Base-by-base conservation (phyloP, 176 grass and related monocot genomes). In the Eragrostis curvula region DNA sequence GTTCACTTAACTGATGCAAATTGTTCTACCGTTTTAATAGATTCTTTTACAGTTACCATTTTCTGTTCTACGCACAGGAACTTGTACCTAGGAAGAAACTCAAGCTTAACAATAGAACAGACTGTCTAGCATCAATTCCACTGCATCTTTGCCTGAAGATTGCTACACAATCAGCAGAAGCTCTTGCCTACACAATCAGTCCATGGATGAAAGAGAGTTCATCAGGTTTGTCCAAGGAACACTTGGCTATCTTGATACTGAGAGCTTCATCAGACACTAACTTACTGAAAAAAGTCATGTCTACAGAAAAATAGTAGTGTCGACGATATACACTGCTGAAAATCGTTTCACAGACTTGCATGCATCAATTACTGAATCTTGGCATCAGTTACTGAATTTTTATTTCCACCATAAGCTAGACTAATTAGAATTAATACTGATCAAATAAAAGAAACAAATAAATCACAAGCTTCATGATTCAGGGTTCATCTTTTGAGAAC, bases 201-300 rank as follows among this genome's bases (percentile, higher is more conserved):
- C 79, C 69, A 62, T 84, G 18, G 90, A 86, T 11, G n/a, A 91
- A 43, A 86, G 61, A 56, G 88, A 97, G 46, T 68, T 91, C 23
- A 91, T 90, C 27, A 86, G 85, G 61, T 87, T 92, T 43, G 69
- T 90, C 28, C 94, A 97, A 73, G 94, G 91, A 15, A 97, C 91
- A 0, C 68, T 97, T 9, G 88, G 91, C 2, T 97, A 97, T 64
- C 88, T 97, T 59, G 89, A 97, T 41, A 86, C 79, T 2, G 91
- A 97, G 70, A 84, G 70, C 55, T 97, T 91, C 59, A 66, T 72
- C 29, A 97, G 88, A 25, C 90, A 90, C 0, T 81, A 68, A 18
- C 84, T 97, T 21, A 88, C 90, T 32, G 90, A 96, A 3, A 91
- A 85, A 89, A 96, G 93, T 48, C 89, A 95, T 58, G 89, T 95